Conservation (phyloP, 306 rosid genomes). For the Echinosophora koreensis region DNA sequence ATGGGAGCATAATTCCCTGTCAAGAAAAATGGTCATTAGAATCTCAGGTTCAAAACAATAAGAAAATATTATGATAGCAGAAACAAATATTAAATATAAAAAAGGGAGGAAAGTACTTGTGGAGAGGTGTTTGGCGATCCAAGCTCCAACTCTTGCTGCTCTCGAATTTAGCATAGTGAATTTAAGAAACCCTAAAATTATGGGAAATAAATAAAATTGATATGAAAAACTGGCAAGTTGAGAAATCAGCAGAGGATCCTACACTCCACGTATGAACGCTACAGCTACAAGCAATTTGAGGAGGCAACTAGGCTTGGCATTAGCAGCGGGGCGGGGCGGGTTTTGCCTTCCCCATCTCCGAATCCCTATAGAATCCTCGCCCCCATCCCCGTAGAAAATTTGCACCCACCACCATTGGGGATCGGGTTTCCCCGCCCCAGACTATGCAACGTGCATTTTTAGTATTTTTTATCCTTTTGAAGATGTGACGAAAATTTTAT, state of each 20-base stretch:
- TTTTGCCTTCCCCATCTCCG: too few species aligned
- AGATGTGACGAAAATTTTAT: too few species aligned
- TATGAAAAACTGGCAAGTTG: neutral
- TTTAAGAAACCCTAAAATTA: constrained; percentile 1
- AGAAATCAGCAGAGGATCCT: neutral
- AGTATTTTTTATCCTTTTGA: too few species aligned
- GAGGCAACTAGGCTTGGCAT: too few species aligned
- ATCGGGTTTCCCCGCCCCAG: too few species aligned
- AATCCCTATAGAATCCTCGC: too few species aligned
- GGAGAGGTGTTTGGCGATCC: constrained; percentile 37
- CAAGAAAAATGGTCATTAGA: constrained; percentile 21
- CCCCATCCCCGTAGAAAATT: too few species aligned
- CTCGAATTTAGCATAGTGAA: constrained; percentile 45
- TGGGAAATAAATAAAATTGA: neutral
- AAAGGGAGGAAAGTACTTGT: constrained; percentile 29
- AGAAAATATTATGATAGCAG: neutral
- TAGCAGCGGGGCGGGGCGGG: too few species aligned
- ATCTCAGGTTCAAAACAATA: neutral
- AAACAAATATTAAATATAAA: neutral
- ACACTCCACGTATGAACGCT: too few species aligned
- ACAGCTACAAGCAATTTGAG: too few species aligned
- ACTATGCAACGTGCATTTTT: too few species aligned
- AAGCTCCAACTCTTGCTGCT: constrained; percentile 49
- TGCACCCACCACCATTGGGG: too few species aligned
- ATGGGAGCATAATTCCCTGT: constrained; percentile 46